phyloP scores from a whole-genome alignment of 345 rosid species.

The Diplotaxis tenuifolia region DNA sequence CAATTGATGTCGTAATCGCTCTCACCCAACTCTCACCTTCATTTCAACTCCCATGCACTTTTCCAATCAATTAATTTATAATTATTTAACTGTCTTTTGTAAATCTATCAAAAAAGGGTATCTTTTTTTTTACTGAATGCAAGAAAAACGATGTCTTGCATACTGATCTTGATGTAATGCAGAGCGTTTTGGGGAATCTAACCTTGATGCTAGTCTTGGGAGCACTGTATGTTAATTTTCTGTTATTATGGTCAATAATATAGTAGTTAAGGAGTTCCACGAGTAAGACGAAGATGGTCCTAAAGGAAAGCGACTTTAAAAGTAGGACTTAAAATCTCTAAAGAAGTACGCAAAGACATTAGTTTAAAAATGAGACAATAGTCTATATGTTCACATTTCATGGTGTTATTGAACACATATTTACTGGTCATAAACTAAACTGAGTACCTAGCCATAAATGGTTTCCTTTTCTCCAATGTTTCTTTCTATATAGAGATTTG shows the following conservation, averaged over 20 bases:
- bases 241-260: not conserved
- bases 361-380: not conserved
- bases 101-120: not conserved
- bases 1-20: conserved; percentile 23
- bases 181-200: not conserved
- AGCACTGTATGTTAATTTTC: not conserved
- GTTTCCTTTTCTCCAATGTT: not conserved
- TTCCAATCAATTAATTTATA: not conserved
- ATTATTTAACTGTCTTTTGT: not conserved
- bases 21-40: conserved; percentile 23
- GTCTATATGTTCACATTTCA: not conserved
- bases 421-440: not conserved
- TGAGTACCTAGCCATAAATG: not conserved
- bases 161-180: not conserved
- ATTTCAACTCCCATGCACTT: conserved; percentile 8
- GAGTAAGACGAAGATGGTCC: not conserved
- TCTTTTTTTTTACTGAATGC: too few species aligned
- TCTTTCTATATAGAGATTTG: not conserved
- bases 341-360: not conserved
- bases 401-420: not conserved
- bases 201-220: not conserved
- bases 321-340: not conserved
- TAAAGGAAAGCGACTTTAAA: not conserved
- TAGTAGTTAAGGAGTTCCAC: not conserved
- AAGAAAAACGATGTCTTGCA: not conserved